These are phyloP conservation scores for Tylopilus felleus DNA, from an alignment of 768 basidiomycete species.

Conservation along the genomic window DNA sequence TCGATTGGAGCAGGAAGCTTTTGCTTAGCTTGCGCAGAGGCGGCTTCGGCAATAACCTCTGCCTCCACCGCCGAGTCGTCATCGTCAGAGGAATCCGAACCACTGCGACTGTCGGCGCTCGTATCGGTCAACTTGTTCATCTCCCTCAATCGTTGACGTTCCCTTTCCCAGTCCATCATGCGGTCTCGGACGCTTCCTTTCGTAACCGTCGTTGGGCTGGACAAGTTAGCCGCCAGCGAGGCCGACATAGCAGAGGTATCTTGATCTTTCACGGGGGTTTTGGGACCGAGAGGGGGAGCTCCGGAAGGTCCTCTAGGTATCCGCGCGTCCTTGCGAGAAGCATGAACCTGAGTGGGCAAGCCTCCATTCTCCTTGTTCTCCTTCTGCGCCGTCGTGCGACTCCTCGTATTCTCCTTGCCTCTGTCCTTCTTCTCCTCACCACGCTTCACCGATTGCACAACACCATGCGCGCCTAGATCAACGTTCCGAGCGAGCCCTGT, in stretches of 20 bases:
- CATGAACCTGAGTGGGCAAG: neutral
- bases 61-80: conserved; percentile 26
- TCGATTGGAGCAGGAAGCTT: conserved; percentile 2
- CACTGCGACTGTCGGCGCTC: conserved; percentile 40
- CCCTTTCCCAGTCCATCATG: conserved; percentile 74
- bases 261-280: conserved; percentile 16
- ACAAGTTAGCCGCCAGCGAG: conserved; percentile 17
- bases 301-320: neutral
- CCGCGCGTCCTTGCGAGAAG: conserved; percentile 8
- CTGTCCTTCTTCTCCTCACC: conserved; percentile 29
- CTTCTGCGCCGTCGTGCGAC: conserved; percentile 13
- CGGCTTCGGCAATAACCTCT: conserved; percentile 24
- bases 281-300: conserved; percentile 9
- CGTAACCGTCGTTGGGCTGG: conserved; percentile 13
- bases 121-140: conserved; percentile 60
- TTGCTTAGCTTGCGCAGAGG: conserved; percentile 6
- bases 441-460: conserved; percentile 18
- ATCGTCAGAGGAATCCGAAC: conserved; percentile 24
- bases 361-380: conserved; percentile 30
- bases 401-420: conserved; percentile 22
- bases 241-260: conserved; percentile 8
- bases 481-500: conserved; percentile 36
- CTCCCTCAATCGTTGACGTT: conserved; percentile 65
- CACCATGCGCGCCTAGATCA: conserved; percentile 29
- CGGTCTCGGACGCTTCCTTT: conserved; percentile 49